Conservation (phyloP, 768 basidiomycete species). For the Wakefieldia striispora region DNA sequence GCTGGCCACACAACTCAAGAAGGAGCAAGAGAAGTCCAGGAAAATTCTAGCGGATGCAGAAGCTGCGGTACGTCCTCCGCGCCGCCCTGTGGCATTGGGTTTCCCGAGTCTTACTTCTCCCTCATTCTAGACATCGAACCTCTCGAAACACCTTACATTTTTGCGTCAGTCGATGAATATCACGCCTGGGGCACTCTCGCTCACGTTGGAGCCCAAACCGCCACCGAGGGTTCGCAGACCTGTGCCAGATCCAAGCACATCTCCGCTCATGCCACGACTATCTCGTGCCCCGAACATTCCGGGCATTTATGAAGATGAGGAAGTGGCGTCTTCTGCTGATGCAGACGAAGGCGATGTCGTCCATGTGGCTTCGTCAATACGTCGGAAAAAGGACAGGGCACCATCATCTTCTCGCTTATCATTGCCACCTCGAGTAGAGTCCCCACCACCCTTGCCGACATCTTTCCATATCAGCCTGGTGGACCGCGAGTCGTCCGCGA, state of each 20-base stretch:
- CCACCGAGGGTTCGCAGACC: slow-evolving; percentile 53
- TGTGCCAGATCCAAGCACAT: slow-evolving; percentile 38
- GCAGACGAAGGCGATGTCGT: slow-evolving; percentile 42
- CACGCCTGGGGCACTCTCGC: slow-evolving; percentile 33
- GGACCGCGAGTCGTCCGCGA: slow-evolving; percentile 32
- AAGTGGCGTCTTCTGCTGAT: slow-evolving; percentile 42
- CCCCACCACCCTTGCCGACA: slow-evolving; percentile 37
- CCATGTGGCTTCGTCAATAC: slow-evolving; percentile 37
- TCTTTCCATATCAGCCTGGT: slow-evolving; percentile 35
- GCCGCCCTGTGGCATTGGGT: slow-evolving; percentile 15
- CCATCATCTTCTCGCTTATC: slow-evolving; percentile 48
- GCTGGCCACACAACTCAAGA: slow-evolving; percentile 71
- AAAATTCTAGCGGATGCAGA: slow-evolving; percentile 73
- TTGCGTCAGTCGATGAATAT: slow-evolving; percentile 64
- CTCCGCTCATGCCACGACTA: slow-evolving; percentile 53
- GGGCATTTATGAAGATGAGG: slow-evolving; percentile 67
- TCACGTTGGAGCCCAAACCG: slow-evolving; percentile 38
- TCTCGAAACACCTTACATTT: slow-evolving; percentile 63
- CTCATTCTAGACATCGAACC: slow-evolving; percentile 45
- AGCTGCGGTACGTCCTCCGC: slow-evolving; percentile 53
- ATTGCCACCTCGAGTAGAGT: slow-evolving; percentile 42
- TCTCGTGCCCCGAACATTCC: slow-evolving; percentile 67
- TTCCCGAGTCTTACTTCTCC: slow-evolving; percentile 7
- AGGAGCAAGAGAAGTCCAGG: slow-evolving; percentile 74
- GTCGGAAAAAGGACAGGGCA: slow-evolving; percentile 46